A percentile compares a stretch with the other conserved stretches of the same genome.
These are phyloP conservation scores for Nannochloropsis gaditana DNA, from an alignment of 108 stramenopile species.

Conservation along the genomic window DNA sequence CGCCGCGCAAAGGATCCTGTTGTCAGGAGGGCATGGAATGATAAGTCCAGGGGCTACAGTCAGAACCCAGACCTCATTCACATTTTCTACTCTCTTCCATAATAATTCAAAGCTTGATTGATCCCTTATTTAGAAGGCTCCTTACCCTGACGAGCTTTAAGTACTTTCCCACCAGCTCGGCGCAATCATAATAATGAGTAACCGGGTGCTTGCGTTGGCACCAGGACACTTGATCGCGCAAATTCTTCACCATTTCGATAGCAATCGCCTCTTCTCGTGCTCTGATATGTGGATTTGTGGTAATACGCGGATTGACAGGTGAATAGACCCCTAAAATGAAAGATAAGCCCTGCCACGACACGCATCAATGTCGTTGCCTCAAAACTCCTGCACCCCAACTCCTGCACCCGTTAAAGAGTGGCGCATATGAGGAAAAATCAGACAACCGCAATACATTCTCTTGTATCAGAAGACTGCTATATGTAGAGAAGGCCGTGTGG, in stretches of 20 bases:
- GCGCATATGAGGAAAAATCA: no score
- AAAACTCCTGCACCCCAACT: no score
- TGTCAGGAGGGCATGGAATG: neutral
- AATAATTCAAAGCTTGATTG: no score
- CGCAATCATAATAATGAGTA: conserved; percentile 8
- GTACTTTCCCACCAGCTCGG: neutral
- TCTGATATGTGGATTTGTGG: neutral
- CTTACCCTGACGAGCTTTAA: neutral
- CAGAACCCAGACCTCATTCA: no score
- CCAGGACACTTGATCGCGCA: neutral
- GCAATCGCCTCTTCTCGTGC: neutral
- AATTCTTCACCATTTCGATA: conserved; percentile 13
- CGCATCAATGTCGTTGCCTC: no score
- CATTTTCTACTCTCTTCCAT: no score
- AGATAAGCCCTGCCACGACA: no score
- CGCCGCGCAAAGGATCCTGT: neutral
- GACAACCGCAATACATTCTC: no score
- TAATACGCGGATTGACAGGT: neutral
- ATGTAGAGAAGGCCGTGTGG: no score
- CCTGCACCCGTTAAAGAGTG: no score
- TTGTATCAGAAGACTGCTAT: no score
- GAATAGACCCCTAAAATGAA: neutral
- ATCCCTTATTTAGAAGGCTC: neutral
- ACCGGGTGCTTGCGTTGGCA: conserved; percentile 7
- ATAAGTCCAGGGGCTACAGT: neutral